Base-by-base conservation (phyloP, 441 rosid species). In the Theobroma grandiflorum region DNA sequence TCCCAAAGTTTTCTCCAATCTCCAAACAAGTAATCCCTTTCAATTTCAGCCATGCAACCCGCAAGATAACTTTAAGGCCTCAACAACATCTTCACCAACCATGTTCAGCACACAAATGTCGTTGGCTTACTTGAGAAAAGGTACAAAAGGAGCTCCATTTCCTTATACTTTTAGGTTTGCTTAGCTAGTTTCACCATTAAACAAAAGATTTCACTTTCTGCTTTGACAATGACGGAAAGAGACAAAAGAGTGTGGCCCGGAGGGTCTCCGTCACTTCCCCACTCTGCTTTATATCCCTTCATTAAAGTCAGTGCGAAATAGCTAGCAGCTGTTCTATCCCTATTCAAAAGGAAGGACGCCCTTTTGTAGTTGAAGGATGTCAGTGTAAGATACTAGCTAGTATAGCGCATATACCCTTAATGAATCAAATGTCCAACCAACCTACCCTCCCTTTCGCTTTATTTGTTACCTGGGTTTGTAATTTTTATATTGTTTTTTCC, bases 91-190 rank as follows among this genome's bases (percentile, higher is more conserved):
- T 45, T 59, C 53, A 59, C 66, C 58, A 71, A 71, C 47, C 33
- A 73, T 0, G 12, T 43, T 4, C 43, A 57, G 4, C 33, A n/a
- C 72, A 67, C 33, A 65, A 20, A 26, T 42, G 52, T 11, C 8
- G 52, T 67, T 11, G 53, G 72, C 72, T 11, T 26, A 18, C 40
- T 69, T 69, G 15, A 69, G 58, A 69, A 69, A 69, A 69, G 57
- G n/a, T 5, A 53, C 62, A 42, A 73, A 65, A 4, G 3, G 11
- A 67, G 35, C 35, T 43, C 53, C 9, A 18, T 9, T 20, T 33
- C 72, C 15, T 40, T 5, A 0, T 9, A 6, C 35, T 22, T 45
- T 69, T 69, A 33, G 18, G 55, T 45, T 69, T 55, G 55, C 31
- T 5, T 66, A 9, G 8, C 16, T 67, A 45, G n/a, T 55, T 69